phyloP scores from a whole-genome alignment of 768 basidiomycete genomes.

The Nevesoporus exiguus region DNA sequence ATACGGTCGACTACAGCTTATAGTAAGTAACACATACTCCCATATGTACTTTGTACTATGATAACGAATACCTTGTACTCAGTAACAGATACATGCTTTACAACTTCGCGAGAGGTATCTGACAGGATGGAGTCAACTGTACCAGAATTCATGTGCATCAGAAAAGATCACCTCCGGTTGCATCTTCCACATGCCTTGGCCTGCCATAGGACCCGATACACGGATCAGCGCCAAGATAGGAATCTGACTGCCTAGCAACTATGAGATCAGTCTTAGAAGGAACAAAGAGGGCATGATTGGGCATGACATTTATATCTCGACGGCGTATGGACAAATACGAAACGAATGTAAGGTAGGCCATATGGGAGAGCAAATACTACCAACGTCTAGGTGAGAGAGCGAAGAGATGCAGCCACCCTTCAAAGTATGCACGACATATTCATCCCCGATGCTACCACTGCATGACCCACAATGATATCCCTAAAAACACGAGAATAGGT shows the following conservation, averaged over 20 bases:
- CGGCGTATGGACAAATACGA: not conserved
- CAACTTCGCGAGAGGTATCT: too few species aligned
- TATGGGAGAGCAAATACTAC: not conserved
- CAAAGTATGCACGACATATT: not conserved
- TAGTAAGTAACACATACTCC: too few species aligned
- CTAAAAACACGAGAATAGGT: slow-evolving; percentile 32
- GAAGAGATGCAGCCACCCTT: not conserved
- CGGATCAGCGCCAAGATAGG: slow-evolving; percentile 1
- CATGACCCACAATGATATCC: slow-evolving; percentile 34
- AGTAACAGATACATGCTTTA: too few species aligned
- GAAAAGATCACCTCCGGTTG: not conserved
- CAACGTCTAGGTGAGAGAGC: not conserved
- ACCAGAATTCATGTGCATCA: not conserved
- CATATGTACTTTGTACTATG: too few species aligned
- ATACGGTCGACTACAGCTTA: too few species aligned
- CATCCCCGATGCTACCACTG: slow-evolving; percentile 14
- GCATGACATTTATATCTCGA: too few species aligned
- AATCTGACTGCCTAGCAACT: not conserved
- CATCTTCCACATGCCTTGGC: not conserved
- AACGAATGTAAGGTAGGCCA: not conserved
- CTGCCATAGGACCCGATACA: slow-evolving; percentile 1
- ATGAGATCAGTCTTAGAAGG: not conserved
- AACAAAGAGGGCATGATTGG: not conserved
- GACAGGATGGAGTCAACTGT: not conserved
- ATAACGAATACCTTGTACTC: too few species aligned